phyloP scores from a whole-genome alignment of 2,329 filamentous ascomycete species.

The Trichoderma arundinaceum region DNA sequence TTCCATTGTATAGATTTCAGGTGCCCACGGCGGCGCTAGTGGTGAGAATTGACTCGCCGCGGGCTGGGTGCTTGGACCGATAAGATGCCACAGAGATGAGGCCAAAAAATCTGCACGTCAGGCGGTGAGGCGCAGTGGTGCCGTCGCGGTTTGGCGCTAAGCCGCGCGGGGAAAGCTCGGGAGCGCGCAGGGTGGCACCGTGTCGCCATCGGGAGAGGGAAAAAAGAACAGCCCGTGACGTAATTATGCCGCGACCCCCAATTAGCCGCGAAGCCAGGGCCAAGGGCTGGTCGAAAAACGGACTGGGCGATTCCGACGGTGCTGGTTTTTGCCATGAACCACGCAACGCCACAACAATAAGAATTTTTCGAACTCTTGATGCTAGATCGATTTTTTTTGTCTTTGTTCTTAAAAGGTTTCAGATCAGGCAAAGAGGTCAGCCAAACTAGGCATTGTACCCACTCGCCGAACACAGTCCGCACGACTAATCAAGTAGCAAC shows the following conservation, averaged over 20 bases:
- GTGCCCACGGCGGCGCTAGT: constrained; percentile 17
- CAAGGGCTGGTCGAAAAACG: not conserved
- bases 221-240: constrained; percentile 13
- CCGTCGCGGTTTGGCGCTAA: not conserved
- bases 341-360: constrained; percentile 1
- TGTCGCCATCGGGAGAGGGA: too few species aligned
- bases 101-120: constrained; percentile 33
- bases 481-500: not conserved
- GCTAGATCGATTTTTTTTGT: not conserved
- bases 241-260: constrained; percentile 24
- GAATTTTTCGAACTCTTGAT: not conserved
- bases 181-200: not conserved
- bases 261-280: constrained; percentile 22
- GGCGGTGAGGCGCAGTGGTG: constrained; percentile 32
- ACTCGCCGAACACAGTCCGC: constrained; percentile 6
- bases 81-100: constrained; percentile 28
- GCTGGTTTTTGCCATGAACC: not conserved
- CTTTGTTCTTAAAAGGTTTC: constrained; percentile 10
- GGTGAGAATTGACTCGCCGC: constrained; percentile 29
- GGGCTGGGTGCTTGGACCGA: constrained; percentile 7
- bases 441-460: constrained; percentile 5
- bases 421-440: constrained; percentile 5
- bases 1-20: constrained; percentile 22
- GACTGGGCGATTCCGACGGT: constrained; percentile 19
- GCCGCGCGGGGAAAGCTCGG: constrained; percentile 28